Conservation (phyloP, 139 green algal genomes). For the Ostreobium quekettii region DNA sequence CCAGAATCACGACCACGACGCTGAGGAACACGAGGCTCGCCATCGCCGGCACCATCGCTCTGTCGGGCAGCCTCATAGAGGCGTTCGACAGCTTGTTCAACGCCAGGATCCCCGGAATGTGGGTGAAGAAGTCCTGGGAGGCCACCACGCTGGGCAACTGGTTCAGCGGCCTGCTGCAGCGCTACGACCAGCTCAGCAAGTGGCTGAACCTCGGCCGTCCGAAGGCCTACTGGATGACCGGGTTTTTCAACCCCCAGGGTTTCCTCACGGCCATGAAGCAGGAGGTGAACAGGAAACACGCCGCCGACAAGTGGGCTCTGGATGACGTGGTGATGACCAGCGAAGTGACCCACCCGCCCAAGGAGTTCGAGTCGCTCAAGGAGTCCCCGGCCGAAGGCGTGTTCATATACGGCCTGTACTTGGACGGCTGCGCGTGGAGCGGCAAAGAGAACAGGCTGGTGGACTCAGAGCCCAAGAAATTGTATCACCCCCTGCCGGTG, state of each 20-base stretch:
- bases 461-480: constrained; percentile 86
- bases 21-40: constrained; percentile 69
- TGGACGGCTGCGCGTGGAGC: constrained; percentile 90
- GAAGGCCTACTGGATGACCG: constrained; percentile 86
- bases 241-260: constrained; percentile 93
- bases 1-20: constrained; percentile 34
- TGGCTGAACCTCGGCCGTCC: constrained; percentile 83
- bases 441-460: constrained; percentile 70
- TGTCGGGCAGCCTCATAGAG: constrained; percentile 66
- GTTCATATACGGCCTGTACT: constrained; percentile 84
- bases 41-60: constrained; percentile 72
- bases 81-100: constrained; percentile 79
- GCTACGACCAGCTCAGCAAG: constrained; percentile 83
- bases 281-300: constrained; percentile 78
- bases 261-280: constrained; percentile 92
- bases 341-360: constrained; percentile 76
- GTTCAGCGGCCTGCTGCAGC: constrained; percentile 78
- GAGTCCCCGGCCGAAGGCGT: constrained; percentile 78
- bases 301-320: constrained; percentile 87
- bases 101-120: constrained; percentile 66
- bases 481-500: constrained; percentile 78
- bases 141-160: constrained; percentile 56
- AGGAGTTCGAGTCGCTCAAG: constrained; percentile 74
- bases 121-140: constrained; percentile 76
- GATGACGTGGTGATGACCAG: constrained; percentile 88